A percentile compares a stretch with the other conserved stretches of the same genome.
phyloP scores from a whole-genome alignment of 352 stramenopile genomes.

The Globisporangium polare region DNA sequence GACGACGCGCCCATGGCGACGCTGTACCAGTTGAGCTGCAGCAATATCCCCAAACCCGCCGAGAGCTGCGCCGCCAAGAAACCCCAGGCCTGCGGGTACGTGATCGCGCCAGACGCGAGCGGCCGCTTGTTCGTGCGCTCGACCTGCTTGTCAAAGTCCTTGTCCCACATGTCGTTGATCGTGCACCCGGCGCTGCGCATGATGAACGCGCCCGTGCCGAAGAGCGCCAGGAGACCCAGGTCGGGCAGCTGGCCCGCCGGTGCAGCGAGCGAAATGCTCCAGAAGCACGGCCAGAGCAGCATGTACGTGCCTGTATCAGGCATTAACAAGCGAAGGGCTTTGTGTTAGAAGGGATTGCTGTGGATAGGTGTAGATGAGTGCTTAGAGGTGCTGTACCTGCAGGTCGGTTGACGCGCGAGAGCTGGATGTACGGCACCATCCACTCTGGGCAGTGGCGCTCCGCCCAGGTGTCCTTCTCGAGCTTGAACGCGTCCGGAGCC shows the following conservation, averaged over 20 bases:
- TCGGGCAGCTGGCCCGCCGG: slow-evolving; percentile 78
- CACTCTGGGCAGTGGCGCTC: slow-evolving; percentile 67
- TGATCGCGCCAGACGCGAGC: slow-evolving; percentile 90
- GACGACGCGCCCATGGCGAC: slow-evolving; percentile 91
- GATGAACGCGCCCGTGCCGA: slow-evolving; percentile 91
- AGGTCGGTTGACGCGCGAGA: slow-evolving; percentile 81
- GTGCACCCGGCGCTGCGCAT: slow-evolving; percentile 98
- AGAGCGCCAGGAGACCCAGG: slow-evolving; percentile 72
- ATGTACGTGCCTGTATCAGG: slow-evolving; percentile 85
- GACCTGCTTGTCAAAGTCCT: slow-evolving; percentile 95
- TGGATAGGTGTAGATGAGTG: not conserved
- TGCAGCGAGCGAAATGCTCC: slow-evolving; percentile 94
- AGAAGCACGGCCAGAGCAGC: slow-evolving; percentile 96
- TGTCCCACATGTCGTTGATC: slow-evolving; percentile 99
- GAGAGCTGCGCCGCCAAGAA: slow-evolving; percentile 95
- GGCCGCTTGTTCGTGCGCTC: slow-evolving; percentile 93
- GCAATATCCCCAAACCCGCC: slow-evolving; percentile 89
- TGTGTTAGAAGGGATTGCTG: not conserved
- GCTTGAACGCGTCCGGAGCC: slow-evolving; percentile 36
- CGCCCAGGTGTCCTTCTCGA: slow-evolving; percentile 87
- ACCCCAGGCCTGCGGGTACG: slow-evolving; percentile 83
- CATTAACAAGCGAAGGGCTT: not conserved
- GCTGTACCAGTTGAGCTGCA: slow-evolving; percentile 95
- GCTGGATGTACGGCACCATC: slow-evolving; percentile 85
- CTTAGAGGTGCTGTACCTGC: slow-evolving; percentile 25